phyloP scores from a whole-genome alignment of 2,329 filamentous ascomycete species.

The Ceratocystis albifundus region DNA sequence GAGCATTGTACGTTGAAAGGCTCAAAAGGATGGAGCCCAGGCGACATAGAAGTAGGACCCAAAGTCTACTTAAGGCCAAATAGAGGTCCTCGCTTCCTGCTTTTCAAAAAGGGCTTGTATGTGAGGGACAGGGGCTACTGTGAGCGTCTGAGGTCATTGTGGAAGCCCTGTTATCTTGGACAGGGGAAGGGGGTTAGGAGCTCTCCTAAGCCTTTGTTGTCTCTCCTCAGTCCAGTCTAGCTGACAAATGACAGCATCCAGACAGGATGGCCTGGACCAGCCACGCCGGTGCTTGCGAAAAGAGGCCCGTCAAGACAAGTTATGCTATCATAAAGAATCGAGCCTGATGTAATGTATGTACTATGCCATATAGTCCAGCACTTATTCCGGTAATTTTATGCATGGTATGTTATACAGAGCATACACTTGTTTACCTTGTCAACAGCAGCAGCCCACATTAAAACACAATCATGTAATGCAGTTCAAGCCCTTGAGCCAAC shows the following conservation, averaged over 20 bases:
- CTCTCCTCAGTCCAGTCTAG: not conserved
- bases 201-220: not conserved
- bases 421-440: not conserved
- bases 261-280: not conserved
- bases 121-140: not conserved
- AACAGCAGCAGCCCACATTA: not conserved
- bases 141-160: not conserved
- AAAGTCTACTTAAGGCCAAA: not conserved
- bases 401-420: not conserved
- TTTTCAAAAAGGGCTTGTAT: not conserved
- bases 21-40: not conserved
- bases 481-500: not conserved
- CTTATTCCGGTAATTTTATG: not conserved
- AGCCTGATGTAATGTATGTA: not conserved
- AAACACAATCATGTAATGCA: not conserved
- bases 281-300: not conserved
- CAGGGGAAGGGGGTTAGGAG: no score
- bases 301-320: not conserved
- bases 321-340: not conserved
- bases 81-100: conserved; percentile 1
- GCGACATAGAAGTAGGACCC: not conserved
- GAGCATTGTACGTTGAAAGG: not conserved
- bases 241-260: not conserved
- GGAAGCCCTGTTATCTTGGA: not conserved
- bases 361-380: not conserved